These are phyloP conservation scores for Stachybotrys echinatus DNA, from an alignment of 2,329 filamentous ascomycete genomes.

Conservation along the genomic window DNA sequence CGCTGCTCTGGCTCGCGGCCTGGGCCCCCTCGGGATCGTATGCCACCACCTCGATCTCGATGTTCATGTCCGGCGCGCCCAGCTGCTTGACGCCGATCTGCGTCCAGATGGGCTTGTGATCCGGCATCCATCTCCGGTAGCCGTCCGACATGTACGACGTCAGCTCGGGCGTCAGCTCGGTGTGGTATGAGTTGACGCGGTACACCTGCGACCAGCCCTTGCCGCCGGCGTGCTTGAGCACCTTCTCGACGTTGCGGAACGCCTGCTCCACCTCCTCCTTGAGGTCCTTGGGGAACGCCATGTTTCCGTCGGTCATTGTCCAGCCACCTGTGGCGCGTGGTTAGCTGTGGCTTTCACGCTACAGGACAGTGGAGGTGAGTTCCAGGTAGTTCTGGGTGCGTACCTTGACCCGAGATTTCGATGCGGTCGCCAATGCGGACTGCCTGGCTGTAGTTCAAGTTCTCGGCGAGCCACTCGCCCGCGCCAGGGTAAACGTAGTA, in stretches of 20 bases:
- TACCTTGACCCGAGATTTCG: slow-evolving; percentile 41
- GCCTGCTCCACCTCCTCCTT: slow-evolving; percentile 40
- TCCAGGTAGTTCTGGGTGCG: too few species aligned
- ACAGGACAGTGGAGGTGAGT: too few species aligned
- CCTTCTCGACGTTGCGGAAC: slow-evolving; percentile 48
- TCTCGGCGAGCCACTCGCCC: slow-evolving; percentile 22
- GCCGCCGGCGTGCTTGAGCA: slow-evolving; percentile 43
- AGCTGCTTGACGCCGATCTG: slow-evolving; percentile 41
- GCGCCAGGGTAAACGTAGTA: slow-evolving; percentile 21
- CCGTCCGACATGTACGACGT: slow-evolving; percentile 34
- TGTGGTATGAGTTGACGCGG: slow-evolving; percentile 37
- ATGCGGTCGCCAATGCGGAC: slow-evolving; percentile 43
- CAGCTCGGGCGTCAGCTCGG: slow-evolving; percentile 30
- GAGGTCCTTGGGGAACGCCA: slow-evolving; percentile 28
- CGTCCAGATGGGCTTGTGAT: slow-evolving; percentile 48
- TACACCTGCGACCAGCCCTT: slow-evolving; percentile 49
- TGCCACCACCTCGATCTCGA: slow-evolving; percentile 52
- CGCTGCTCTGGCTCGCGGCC: not conserved
- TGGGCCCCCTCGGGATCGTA: slow-evolving; percentile 11
- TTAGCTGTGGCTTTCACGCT: too few species aligned
- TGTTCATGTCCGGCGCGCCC: slow-evolving; percentile 41
- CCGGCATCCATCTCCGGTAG: slow-evolving; percentile 41
- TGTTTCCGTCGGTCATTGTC: slow-evolving; percentile 8
- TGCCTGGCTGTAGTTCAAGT: slow-evolving; percentile 38
- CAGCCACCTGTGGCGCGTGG: slow-evolving; percentile 20